phyloP scores from a whole-genome alignment of 495 filamentous ascomycete genomes.

The Hyphodiscus hymeniophilus region DNA sequence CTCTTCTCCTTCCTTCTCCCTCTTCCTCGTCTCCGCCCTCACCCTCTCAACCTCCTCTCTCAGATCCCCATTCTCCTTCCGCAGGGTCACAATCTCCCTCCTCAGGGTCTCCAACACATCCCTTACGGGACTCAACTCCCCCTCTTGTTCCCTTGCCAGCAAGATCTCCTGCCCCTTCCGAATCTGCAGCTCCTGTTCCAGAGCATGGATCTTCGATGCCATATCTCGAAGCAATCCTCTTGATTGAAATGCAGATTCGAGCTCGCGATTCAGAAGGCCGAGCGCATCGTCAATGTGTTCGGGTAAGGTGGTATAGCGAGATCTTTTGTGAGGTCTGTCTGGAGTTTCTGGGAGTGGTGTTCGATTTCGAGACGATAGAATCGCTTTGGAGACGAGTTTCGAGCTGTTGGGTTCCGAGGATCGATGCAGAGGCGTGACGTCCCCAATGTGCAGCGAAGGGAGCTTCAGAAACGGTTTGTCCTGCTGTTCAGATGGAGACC shows the following conservation, averaged over 20 bases:
- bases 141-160: neutral
- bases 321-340: neutral
- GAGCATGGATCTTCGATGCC: neutral
- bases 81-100: neutral
- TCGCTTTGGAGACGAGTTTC: neutral
- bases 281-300: neutral
- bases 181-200: conserved; percentile 1
- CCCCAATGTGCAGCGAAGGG: neutral
- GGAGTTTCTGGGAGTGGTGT: neutral
- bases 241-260: conserved; percentile 1
- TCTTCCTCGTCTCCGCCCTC: neutral
- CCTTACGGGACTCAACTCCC: neutral
- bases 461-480: neutral
- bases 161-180: neutral
- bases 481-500: neutral
- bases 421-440: neutral
- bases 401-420: neutral
- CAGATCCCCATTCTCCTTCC: neutral
- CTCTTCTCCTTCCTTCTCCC: neutral
- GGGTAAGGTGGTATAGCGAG: neutral
- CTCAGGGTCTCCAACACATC: neutral
- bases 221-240: neutral
- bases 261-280: neutral
- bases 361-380: neutral
- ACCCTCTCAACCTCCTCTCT: neutral